These are phyloP conservation scores for Clitopilus passeckerianus DNA, from an alignment of 768 basidiomycete genomes.

Conservation along the genomic window DNA sequence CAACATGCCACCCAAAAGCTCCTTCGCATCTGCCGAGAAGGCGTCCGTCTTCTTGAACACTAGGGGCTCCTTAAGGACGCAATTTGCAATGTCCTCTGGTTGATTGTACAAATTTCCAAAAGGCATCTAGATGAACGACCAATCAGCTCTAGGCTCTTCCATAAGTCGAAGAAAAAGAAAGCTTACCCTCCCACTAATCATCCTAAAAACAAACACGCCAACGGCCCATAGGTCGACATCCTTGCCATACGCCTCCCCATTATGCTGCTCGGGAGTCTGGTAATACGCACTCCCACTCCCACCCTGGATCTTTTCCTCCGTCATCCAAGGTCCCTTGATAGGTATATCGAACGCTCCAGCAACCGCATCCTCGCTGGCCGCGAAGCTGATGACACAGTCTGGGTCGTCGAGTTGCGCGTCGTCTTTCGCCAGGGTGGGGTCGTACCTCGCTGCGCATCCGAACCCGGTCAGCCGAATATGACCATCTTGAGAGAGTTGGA, in stretches of 20 bases:
- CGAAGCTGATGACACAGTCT: not conserved
- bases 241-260: not conserved
- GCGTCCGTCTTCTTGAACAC: conserved; percentile 1
- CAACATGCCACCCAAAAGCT: conserved; percentile 1
- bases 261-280: not conserved
- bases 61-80: conserved; percentile 1
- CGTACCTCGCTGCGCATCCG: not conserved
- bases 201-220: not conserved
- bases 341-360: not conserved
- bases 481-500: conserved; percentile 12
- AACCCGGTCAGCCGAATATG: conserved; percentile 14
- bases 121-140: conserved; percentile 1
- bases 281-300: not conserved
- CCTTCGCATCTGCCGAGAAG: conserved; percentile 1
- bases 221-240: not conserved
- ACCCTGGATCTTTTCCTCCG: not conserved
- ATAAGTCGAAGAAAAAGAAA: not conserved
- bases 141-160: not conserved
- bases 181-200: not conserved
- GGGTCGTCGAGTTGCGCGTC: not conserved
- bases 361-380: not conserved
- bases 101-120: conserved; percentile 3
- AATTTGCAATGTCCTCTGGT: not conserved
- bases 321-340: not conserved
- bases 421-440: not conserved